phyloP scores from a whole-genome alignment of 768 basidiomycete species.

The Boletus rex-veris region DNA sequence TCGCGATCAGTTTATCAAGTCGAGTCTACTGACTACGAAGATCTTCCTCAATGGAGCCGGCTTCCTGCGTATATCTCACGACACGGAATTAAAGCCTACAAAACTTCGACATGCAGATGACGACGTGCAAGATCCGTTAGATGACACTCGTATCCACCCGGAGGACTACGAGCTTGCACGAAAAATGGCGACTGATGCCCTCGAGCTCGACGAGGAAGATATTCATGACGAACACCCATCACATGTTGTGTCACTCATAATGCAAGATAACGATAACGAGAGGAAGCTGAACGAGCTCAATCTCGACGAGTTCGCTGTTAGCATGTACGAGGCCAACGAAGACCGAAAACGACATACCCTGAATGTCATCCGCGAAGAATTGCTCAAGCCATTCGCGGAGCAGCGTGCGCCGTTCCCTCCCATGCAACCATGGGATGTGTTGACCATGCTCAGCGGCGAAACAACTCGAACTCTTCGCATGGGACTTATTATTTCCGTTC shows the following conservation, averaged over 20 bases:
- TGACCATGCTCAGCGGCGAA: conserved; percentile 96
- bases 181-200: conserved; percentile 97
- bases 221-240: conserved; percentile 90
- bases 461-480: conserved; percentile 70
- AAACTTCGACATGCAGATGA: conserved; percentile 62
- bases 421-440: conserved; percentile 72
- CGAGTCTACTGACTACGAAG: conserved; percentile 73
- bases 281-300: conserved; percentile 87
- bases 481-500: conserved; percentile 80
- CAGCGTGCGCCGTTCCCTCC: conserved; percentile 58
- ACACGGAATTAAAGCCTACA: conserved; percentile 55
- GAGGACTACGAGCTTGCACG: conserved; percentile 97
- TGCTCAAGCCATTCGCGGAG: conserved; percentile 79
- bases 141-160: conserved; percentile 93
- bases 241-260: conserved; percentile 79
- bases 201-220: conserved; percentile 98
- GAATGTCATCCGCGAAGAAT: conserved; percentile 82
- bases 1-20: conserved; percentile 84
- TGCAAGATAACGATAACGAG: conserved; percentile 75
- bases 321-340: conserved; percentile 77
- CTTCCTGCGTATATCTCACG: conserved; percentile 82
- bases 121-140: conserved; percentile 82
- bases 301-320: conserved; percentile 93
- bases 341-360: conserved; percentile 88
- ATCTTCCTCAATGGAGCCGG: conserved; percentile 93